Evolutionary conservation across 1,284 basidiomycete species (phyloP).

Genomic region (Cutaneotrichosporon cutaneum): DNA sequence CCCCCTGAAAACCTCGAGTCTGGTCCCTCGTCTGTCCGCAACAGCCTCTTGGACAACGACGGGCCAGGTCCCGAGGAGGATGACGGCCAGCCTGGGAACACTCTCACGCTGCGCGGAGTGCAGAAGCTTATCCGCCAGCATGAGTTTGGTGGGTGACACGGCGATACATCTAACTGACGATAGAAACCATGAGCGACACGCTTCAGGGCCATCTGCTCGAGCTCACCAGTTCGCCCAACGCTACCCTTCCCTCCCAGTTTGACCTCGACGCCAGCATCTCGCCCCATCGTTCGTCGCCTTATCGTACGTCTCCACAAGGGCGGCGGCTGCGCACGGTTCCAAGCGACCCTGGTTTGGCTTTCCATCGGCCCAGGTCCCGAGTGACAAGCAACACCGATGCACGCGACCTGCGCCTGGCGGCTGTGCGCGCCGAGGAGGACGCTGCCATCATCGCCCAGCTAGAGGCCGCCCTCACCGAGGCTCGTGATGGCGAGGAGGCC

Average conservation of each 20-base stretch:
- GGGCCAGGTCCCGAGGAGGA: slow-evolving; percentile 9
- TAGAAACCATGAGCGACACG: slow-evolving; percentile 9
- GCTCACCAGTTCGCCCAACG: not conserved
- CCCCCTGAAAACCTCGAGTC: slow-evolving; percentile 22
- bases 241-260: not conserved
- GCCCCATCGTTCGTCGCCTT: not conserved
- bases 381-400: not conserved
- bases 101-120: slow-evolving; percentile 21
- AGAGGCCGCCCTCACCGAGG: slow-evolving; percentile 41
- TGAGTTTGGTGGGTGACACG: slow-evolving; percentile 17
- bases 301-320: not conserved
- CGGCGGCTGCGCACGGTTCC: slow-evolving; percentile 12
- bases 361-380: not conserved
- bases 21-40: slow-evolving; percentile 24
- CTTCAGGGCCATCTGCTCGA: not conserved
- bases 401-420: slow-evolving; percentile 12
- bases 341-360: slow-evolving; percentile 10
- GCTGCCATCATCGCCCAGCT: slow-evolving; percentile 36
- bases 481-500: slow-evolving; percentile 39
- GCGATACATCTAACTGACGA: not conserved
- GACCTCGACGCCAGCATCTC: not conserved
- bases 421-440: slow-evolving; percentile 27
- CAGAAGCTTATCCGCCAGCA: slow-evolving; percentile 20
- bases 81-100: slow-evolving; percentile 13
- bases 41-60: slow-evolving; percentile 16